Evolutionary conservation across 352 stramenopile genomes (phyloP).

Genomic region (Elongisporangium anandrum): DNA sequence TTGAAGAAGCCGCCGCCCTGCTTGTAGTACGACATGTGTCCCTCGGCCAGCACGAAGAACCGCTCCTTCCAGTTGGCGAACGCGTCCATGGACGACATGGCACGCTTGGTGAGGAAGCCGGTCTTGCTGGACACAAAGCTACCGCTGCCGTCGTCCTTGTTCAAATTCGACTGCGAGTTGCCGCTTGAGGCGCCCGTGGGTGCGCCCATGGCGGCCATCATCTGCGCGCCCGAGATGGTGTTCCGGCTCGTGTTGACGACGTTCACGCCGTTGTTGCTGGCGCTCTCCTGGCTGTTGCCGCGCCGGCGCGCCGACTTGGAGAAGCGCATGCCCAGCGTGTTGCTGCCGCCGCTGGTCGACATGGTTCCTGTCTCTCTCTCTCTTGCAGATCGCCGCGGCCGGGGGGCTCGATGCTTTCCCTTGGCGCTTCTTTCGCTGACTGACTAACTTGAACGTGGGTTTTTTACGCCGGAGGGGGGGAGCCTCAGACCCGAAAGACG

Average conservation of each 20-base stretch:
- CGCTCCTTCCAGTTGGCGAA: slow-evolving; percentile 88
- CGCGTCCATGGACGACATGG: slow-evolving; percentile 85
- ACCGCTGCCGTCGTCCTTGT: slow-evolving; percentile 24
- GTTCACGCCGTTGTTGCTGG: slow-evolving; percentile 33
- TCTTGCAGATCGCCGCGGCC: not conserved
- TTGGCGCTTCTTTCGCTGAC: not conserved
- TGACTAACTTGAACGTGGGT: not conserved
- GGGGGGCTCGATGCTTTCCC: not conserved
- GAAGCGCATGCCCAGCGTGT: slow-evolving; percentile 54
- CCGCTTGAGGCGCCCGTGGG: slow-evolving; percentile 1
- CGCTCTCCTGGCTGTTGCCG: slow-evolving; percentile 59
- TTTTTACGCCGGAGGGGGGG: not conserved
- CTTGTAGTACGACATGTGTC: slow-evolving; percentile 86
- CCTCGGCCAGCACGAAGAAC: slow-evolving; percentile 83
- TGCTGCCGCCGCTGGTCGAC: slow-evolving; percentile 17
- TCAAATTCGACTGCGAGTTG: slow-evolving; percentile 5
- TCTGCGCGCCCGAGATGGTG: slow-evolving; percentile 36
- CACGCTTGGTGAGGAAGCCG: slow-evolving; percentile 80
- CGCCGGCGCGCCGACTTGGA: slow-evolving; percentile 54
- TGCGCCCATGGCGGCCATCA: slow-evolving; percentile 7
- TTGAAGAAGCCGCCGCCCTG: slow-evolving; percentile 84
- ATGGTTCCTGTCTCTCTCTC: slow-evolving; percentile 5
- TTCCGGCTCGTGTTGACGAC: slow-evolving; percentile 37
- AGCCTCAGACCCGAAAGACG: not conserved
- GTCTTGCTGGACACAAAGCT: slow-evolving; percentile 83